Evolutionary conservation across 2,329 filamentous ascomycete species (phyloP).

Genomic region (Diaporthe sp.): DNA sequence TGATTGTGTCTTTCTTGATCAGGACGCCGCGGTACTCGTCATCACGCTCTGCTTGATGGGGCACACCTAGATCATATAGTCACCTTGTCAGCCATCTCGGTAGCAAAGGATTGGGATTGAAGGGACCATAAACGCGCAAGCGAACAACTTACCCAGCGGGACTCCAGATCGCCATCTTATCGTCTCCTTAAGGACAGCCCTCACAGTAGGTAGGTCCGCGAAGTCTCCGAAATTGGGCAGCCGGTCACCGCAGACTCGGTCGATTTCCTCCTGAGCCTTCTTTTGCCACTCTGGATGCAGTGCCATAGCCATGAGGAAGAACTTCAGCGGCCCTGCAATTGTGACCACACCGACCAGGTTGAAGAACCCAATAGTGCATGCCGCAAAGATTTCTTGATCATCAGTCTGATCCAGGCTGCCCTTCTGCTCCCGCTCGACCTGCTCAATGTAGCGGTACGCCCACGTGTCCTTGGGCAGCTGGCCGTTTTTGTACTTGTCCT

Average conservation of each 20-base stretch:
- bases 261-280: constrained; percentile 70
- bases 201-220: constrained; percentile 64
- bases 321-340: constrained; percentile 63
- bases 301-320: constrained; percentile 67
- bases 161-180: constrained; percentile 71
- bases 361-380: constrained; percentile 66
- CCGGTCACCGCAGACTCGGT: constrained; percentile 66
- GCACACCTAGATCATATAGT: constrained; percentile 56
- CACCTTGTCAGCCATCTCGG: neutral
- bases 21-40: constrained; percentile 61
- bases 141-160: constrained; percentile 58
- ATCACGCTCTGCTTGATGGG: constrained; percentile 63
- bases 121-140: neutral
- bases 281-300: constrained; percentile 67
- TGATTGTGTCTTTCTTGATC: constrained; percentile 63
- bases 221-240: constrained; percentile 66
- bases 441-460: constrained; percentile 63
- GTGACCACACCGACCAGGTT: constrained; percentile 66
- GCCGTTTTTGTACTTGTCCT: constrained; percentile 56
- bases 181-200: constrained; percentile 71
- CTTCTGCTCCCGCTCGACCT: constrained; percentile 58
- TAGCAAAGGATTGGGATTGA: neutral
- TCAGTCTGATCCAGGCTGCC: constrained; percentile 55
- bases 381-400: constrained; percentile 61
- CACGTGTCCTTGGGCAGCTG: constrained; percentile 62